Conservation (phyloP, 148 eudicot species). For the Arctostaphylos glauca region DNA sequence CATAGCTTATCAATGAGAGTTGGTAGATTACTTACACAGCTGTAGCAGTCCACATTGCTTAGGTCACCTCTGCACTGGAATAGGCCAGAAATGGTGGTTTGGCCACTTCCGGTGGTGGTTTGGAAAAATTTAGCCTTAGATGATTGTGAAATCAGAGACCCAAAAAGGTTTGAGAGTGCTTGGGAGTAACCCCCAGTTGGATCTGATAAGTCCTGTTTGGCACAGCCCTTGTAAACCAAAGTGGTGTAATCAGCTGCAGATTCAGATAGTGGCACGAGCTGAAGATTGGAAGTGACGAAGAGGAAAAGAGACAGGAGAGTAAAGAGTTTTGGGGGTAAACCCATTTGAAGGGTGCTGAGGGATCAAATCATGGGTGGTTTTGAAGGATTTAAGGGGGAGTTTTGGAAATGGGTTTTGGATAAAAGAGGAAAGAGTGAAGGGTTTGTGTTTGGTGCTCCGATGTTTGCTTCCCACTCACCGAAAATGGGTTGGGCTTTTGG, state of each 20-base stretch:
- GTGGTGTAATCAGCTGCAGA: slow-evolving; percentile 50
- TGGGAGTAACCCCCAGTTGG: slow-evolving; percentile 73
- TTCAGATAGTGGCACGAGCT: slow-evolving; percentile 22
- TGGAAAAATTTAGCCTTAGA: slow-evolving; percentile 72
- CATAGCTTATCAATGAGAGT: slow-evolving; percentile 65
- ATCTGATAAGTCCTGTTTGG: slow-evolving; percentile 75
- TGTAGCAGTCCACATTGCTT: slow-evolving; percentile 61
- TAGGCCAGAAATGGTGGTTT: slow-evolving; percentile 63
- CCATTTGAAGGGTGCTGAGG: slow-evolving; percentile 26
- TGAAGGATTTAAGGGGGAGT: slow-evolving; percentile 13
- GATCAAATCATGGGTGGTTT: slow-evolving; percentile 30
- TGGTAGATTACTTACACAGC: slow-evolving; percentile 64
- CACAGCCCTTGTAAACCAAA: slow-evolving; percentile 86
- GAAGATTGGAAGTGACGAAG: slow-evolving; percentile 20
- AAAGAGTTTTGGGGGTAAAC: slow-evolving; percentile 27
- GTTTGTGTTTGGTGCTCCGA: slow-evolving; percentile 13
- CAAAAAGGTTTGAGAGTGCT: slow-evolving; percentile 58
- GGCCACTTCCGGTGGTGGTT: slow-evolving; percentile 55
- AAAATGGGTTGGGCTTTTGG: slow-evolving; percentile 18
- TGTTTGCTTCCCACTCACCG: background rate
- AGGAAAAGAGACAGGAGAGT: slow-evolving; percentile 20
- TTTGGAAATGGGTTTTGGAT: slow-evolving; percentile 21
- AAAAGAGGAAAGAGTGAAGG: slow-evolving; percentile 17
- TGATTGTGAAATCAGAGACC: slow-evolving; percentile 60
- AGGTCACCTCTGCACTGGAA: slow-evolving; percentile 91